A percentile compares a stretch with the other conserved stretches of the same genome.
phyloP scores from a whole-genome alignment of 805 yeast genomes.

The Cyberlindnera petersonii region DNA sequence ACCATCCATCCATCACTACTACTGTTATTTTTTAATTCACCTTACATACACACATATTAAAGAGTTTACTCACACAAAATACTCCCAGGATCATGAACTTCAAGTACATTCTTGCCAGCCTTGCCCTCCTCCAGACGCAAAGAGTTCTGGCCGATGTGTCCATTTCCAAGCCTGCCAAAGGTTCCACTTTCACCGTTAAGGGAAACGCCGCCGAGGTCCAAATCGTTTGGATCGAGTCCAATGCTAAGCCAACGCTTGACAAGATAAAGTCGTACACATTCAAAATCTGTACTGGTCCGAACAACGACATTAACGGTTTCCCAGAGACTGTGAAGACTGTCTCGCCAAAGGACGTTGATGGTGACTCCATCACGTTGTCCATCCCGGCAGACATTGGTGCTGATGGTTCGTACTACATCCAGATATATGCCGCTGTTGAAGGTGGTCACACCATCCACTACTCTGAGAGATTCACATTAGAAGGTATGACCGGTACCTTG shows the following conservation, averaged over 20 bases:
- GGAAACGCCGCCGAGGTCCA: constrained; percentile 29
- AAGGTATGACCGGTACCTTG: constrained; percentile 67
- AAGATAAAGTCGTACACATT: constrained; percentile 46
- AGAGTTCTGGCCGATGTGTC: constrained; percentile 26
- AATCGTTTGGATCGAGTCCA: constrained; percentile 54
- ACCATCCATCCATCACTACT: too few relatives aligned
- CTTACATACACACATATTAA: too few relatives aligned
- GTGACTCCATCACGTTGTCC: constrained; percentile 36
- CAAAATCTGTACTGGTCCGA: constrained; percentile 68
- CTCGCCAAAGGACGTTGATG: constrained; percentile 30
- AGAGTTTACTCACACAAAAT: too few relatives aligned
- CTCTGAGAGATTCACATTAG: constrained; percentile 58
- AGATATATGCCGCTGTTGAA: constrained; percentile 48
- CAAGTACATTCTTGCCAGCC: constrained; percentile 1
- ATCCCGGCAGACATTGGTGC: constrained; percentile 46
- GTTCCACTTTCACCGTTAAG: constrained; percentile 17
- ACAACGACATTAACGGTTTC: constrained; percentile 43
- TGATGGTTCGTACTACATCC: constrained; percentile 70
- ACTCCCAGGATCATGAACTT: constrained; percentile 5
- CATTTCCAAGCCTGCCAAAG: constrained; percentile 26
- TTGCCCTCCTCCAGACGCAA: constrained; percentile 3
- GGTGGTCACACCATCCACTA: constrained; percentile 58
- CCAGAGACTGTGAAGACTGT: constrained; percentile 28
- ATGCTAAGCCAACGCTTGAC: constrained; percentile 41
- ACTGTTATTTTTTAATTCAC: too few relatives aligned